Conservation (phyloP, 2,329 filamentous ascomycete genomes). For the Ilyonectria mors-panacis region DNA sequence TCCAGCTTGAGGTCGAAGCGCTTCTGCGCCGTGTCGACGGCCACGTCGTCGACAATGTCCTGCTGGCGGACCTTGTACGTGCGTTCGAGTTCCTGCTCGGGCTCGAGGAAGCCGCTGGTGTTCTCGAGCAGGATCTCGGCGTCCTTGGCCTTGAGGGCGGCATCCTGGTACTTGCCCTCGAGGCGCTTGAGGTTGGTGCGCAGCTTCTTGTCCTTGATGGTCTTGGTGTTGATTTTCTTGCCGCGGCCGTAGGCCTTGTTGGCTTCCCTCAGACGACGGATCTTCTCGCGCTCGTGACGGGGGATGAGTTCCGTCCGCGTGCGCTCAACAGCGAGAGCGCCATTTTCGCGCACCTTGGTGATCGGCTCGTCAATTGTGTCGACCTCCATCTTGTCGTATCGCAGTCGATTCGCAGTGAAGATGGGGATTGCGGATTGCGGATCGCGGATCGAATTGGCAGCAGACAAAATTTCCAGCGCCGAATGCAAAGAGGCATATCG, state of each 20-base stretch:
- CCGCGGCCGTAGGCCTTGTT: slow-evolving; percentile 89
- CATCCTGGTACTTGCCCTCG: slow-evolving; percentile 87
- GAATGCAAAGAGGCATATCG: slow-evolving; percentile 46
- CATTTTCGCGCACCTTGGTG: slow-evolving; percentile 63
- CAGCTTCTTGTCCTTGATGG: slow-evolving; percentile 90
- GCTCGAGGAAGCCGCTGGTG: slow-evolving; percentile 85
- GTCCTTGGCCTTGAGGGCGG: slow-evolving; percentile 89
- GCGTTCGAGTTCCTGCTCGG: slow-evolving; percentile 88
- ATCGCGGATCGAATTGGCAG: slow-evolving; percentile 38
- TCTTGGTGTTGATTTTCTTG: slow-evolving; percentile 78
- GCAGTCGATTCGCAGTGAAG: slow-evolving; percentile 36
- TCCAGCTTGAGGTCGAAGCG: slow-evolving; percentile 91
- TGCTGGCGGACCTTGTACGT: slow-evolving; percentile 95
- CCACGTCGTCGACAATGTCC: slow-evolving; percentile 82
- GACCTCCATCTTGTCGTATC: slow-evolving; percentile 54
- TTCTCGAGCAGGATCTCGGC: slow-evolving; percentile 96
- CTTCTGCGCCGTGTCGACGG: slow-evolving; percentile 90
- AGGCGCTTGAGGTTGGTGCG: slow-evolving; percentile 83
- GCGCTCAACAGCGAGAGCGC: slow-evolving; percentile 65
- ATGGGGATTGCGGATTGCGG: slow-evolving; percentile 27
- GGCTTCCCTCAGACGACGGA: slow-evolving; percentile 71
- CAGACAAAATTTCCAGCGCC: slow-evolving; percentile 55
- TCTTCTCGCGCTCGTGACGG: slow-evolving; percentile 65
- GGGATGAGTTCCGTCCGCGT: slow-evolving; percentile 67
- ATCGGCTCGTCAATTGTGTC: slow-evolving; percentile 54